A percentile compares a stretch with the other conserved stretches of the same genome.
These are phyloP conservation scores for Neoscytalidium dimidiatum DNA, from an alignment of 2,329 filamentous ascomycete species.

Conservation along the genomic window DNA sequence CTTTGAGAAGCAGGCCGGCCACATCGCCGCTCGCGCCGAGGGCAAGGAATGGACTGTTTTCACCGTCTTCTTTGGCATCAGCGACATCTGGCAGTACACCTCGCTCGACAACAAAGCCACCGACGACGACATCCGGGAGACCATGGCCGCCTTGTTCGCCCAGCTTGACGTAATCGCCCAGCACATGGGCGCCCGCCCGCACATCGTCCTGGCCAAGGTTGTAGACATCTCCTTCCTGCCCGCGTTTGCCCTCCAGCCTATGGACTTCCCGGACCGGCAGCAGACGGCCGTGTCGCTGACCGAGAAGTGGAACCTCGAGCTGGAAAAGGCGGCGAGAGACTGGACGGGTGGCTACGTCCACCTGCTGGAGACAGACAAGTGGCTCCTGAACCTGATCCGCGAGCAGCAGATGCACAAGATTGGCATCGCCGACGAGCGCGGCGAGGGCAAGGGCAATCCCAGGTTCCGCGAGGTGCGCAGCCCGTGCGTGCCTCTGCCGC, in stretches of 20 bases:
- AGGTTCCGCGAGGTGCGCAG: conserved; percentile 36
- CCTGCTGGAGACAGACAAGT: conserved; percentile 35
- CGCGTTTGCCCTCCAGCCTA: conserved; percentile 29
- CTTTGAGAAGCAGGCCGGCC: conserved; percentile 29
- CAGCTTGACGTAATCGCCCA: conserved; percentile 36
- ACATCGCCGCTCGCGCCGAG: conserved; percentile 27
- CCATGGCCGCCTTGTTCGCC: conserved; percentile 35
- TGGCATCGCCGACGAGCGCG: conserved; percentile 35
- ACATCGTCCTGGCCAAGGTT: conserved; percentile 34
- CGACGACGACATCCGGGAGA: conserved; percentile 34
- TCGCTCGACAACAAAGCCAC: conserved; percentile 30
- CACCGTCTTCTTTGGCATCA: conserved; percentile 39
- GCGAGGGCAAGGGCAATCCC: conserved; percentile 33
- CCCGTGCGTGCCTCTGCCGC: conserved; percentile 33
- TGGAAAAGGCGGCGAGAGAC: conserved; percentile 30
- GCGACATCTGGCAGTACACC: conserved; percentile 38
- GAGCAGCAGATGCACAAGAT: conserved; percentile 34
- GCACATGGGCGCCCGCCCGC: conserved; percentile 27
- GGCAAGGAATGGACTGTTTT: conserved; percentile 36
- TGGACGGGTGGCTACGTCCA: conserved; percentile 36
- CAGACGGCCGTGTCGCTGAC: conserved; percentile 36
- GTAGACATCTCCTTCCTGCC: conserved; percentile 40
- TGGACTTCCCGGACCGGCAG: conserved; percentile 34
- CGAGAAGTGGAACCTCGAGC: conserved; percentile 37
- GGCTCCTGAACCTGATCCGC: conserved; percentile 37